Base-by-base conservation (phyloP, 1,284 basidiomycete species). In the Coniferiporia weirii region DNA sequence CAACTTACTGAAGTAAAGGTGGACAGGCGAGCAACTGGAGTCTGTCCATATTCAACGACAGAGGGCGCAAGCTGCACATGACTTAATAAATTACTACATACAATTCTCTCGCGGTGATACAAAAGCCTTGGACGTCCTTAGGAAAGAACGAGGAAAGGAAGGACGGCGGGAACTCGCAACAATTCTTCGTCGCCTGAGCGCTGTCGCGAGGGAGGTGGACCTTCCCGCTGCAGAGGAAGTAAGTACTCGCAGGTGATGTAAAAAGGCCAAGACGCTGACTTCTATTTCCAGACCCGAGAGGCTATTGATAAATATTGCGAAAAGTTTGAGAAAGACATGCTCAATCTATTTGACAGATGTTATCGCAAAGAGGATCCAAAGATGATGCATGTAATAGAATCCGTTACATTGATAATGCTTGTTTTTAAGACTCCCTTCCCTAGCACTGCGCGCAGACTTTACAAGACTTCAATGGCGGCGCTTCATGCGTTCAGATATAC, bases 301-400 rank as follows among this genome's bases (percentile, higher is more conserved):
- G 85, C 82, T 58, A 93, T 97, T 64, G 95, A 97, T 65, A 91
- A 89, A 67, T 99, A 98, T 69, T 97, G 95, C 74, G 97, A 99
- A 75, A 91, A 91, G 69, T 99, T 99, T 66, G 97, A 99, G 74
- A 98, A 97, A 73, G 96, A 99, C 70, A 96, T 98, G 85, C 83
- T 99, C 57, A 87, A 91, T 69, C 78, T 98, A 49, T 99, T 99
- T 69, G 97, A 99, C 72, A 78, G 89, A 64, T 94, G 91, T 68
- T 98, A 98, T 73, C 84, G 95, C 55, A 92, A 93, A 69, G 95
- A 95, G 36, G 97, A 99, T 69, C 97, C 97, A 0, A 95, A 95
- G 73, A 93, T 97, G 89, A 99, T 99, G 97, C 93, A 94, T 74
- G 94, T 95, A 66, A 66, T 88, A 79, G 51, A 54, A 19, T 40